phyloP scores from a whole-genome alignment of 2,329 filamentous ascomycete species.

The Alternaria triticimaculans region DNA sequence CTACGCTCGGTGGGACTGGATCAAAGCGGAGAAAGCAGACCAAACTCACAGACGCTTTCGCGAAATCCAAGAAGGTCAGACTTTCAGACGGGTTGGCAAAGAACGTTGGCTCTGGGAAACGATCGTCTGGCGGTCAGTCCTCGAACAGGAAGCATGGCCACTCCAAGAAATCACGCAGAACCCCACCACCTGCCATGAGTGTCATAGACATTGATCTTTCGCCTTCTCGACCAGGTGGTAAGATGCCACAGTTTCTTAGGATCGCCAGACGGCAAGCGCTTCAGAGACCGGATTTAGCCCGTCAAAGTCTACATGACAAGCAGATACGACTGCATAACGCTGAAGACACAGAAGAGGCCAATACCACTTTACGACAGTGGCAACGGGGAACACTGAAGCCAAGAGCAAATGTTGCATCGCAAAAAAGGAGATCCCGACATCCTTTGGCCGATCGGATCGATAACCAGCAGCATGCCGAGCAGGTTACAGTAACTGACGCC shows the following conservation, averaged over 20 bases:
- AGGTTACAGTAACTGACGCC: background rate
- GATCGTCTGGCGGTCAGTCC: background rate
- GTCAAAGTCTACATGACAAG: slow-evolving; percentile 60
- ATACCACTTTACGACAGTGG: slow-evolving; percentile 59
- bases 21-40: slow-evolving; percentile 46
- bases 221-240: slow-evolving; percentile 26
- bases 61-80: slow-evolving; percentile 24
- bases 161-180: slow-evolving; percentile 17
- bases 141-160: slow-evolving; percentile 12
- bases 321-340: slow-evolving; percentile 59
- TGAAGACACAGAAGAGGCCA: slow-evolving; percentile 63
- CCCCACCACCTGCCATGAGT: slow-evolving; percentile 49
- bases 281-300: slow-evolving; percentile 55
- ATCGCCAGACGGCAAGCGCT: slow-evolving; percentile 62
- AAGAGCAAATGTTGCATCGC: slow-evolving; percentile 8
- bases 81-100: slow-evolving; percentile 1
- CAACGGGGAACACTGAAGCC: slow-evolving; percentile 50
- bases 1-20: slow-evolving; percentile 26
- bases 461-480: slow-evolving; percentile 25
- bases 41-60: slow-evolving; percentile 47
- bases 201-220: slow-evolving; percentile 59
- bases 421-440: slow-evolving; percentile 2
- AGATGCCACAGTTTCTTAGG: slow-evolving; percentile 61
- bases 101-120: background rate
- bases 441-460: slow-evolving; percentile 26